Evolutionary conservation across 1,139 yeast genomes (phyloP).

Genomic region (Saccharomyces hybrid): DNA sequence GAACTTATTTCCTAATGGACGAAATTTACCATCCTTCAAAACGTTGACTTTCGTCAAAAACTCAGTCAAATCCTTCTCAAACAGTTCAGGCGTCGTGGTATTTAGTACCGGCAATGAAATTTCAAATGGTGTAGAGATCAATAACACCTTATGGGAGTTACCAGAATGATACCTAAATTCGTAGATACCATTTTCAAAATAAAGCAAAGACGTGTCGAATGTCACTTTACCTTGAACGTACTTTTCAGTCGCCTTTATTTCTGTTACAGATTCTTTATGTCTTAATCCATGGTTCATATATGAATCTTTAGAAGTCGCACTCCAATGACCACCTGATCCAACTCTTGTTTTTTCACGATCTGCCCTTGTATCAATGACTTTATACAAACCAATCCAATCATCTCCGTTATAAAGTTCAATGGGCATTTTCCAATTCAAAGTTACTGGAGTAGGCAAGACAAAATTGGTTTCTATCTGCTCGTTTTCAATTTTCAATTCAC

Average conservation of each 20-base stretch:
- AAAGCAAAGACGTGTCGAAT: slow-evolving; percentile 46
- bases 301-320: slow-evolving; percentile 38
- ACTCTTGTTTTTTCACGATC: slow-evolving; percentile 54
- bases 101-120: slow-evolving; percentile 41
- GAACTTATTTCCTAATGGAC: slow-evolving; percentile 17
- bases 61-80: slow-evolving; percentile 15
- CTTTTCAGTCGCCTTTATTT: slow-evolving; percentile 27
- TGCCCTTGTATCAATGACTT: slow-evolving; percentile 52
- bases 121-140: slow-evolving; percentile 66
- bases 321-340: slow-evolving; percentile 69
- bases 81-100: slow-evolving; percentile 31
- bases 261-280: slow-evolving; percentile 17
- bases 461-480: slow-evolving; percentile 5
- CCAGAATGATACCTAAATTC: slow-evolving; percentile 71
- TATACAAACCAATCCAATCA: slow-evolving; percentile 80
- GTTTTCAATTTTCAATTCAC: slow-evolving; percentile 2
- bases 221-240: slow-evolving; percentile 43
- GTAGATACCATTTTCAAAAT: slow-evolving; percentile 68
- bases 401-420: slow-evolving; percentile 33
- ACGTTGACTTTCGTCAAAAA: slow-evolving; percentile 22
- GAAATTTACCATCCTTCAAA: slow-evolving; percentile 14
- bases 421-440: slow-evolving; percentile 53
- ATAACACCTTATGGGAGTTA: slow-evolving; percentile 64
- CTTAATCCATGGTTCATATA: slow-evolving; percentile 19
- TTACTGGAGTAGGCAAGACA: slow-evolving; percentile 39